Evolutionary conservation across 257 asterid species (phyloP).

Genomic region (Paulownia fortunei): DNA sequence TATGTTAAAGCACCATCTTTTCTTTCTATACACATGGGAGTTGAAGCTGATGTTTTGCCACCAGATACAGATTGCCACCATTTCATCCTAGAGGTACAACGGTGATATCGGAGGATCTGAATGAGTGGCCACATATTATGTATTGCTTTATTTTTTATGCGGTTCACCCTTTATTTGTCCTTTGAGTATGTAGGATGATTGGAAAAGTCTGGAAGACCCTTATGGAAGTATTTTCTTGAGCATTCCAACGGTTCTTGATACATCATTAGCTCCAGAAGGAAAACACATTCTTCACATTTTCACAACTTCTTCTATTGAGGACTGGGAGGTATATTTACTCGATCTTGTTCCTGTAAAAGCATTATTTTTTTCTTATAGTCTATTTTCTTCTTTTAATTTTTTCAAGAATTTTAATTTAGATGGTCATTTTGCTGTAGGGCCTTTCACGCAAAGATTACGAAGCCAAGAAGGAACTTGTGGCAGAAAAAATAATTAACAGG

Average conservation of each 20-base stretch:
- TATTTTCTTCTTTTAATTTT: slow-evolving; percentile 9
- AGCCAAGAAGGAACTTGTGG: slow-evolving; percentile 85
- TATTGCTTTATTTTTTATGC: slow-evolving; percentile 13
- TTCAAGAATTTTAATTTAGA: slow-evolving; percentile 20
- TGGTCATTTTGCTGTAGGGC: slow-evolving; percentile 54
- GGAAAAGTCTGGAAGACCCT: slow-evolving; percentile 76
- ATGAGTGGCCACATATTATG: neutral
- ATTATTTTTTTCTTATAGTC: slow-evolving; percentile 3
- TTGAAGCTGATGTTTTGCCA: slow-evolving; percentile 88
- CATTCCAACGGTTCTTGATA: slow-evolving; percentile 93
- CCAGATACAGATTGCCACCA: slow-evolving; percentile 94
- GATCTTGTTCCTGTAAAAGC: slow-evolving; percentile 20
- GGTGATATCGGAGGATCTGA: slow-evolving; percentile 20
- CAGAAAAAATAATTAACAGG: slow-evolving; percentile 75
- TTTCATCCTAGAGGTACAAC: slow-evolving; percentile 80
- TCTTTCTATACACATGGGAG: slow-evolving; percentile 94
- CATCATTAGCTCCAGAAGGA: slow-evolving; percentile 94
- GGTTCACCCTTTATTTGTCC: slow-evolving; percentile 25
- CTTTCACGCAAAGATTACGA: slow-evolving; percentile 77
- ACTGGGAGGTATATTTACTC: slow-evolving; percentile 78
- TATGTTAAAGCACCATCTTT: slow-evolving; percentile 98
- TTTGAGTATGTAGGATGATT: slow-evolving; percentile 63
- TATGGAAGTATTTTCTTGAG: slow-evolving; percentile 98
- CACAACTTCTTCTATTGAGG: slow-evolving; percentile 88
- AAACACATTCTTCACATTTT: slow-evolving; percentile 94